Base-by-base conservation (phyloP, 768 basidiomycete genomes). In the Boletus sp. region DNA sequence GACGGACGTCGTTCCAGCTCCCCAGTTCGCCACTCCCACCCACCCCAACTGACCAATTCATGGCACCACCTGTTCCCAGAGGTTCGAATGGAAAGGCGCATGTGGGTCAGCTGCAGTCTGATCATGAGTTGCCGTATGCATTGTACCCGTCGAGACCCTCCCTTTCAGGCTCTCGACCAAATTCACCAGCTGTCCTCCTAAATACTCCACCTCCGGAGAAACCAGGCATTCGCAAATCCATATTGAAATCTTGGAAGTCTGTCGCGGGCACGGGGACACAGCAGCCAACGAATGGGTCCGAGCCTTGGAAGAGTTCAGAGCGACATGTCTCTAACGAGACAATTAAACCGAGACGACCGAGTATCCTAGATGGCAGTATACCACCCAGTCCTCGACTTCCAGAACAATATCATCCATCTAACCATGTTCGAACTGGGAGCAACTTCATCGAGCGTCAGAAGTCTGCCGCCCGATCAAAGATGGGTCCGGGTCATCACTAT, bases 321-420 rank as follows among this genome's bases (percentile, higher is more conserved):
- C 75, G 75, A 57, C 67, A 67, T 1, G 69, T 70, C 11, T 68
- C 71, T 45, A 64, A 68, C 36, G 71, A 69, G 47, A 73, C 63
- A n/a, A 66, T 75, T 39, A 79, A 74, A 52, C 64, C 72, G 29
- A 62, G 78, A 58, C 73, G 82, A 60, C 78, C 83, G 9, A 84
- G 80, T 64, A 66, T 80, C 15, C 62, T 81, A 29, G 82, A 76
- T 55, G 59, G 63, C 18, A 63, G 66, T 64, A 80, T 86, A 52
- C 85, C 87, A 7, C 82, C 84, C 8, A 89, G 82, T 63, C 89
- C 85, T 17, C 80, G 73, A 57, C 77, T 89, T 52, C 85, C 86
- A 42, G 77, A 77, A 45, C 79, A 80, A 55, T 81, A 78, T 58
- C 56, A 78, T 28, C 40, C 59, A 18, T 72, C 69, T 6, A 72